Evolutionary conservation across 2,329 filamentous ascomycete species (phyloP), one percentile per base, ranked within the genome.

Genomic region (Aspergillus awamori): DNA sequence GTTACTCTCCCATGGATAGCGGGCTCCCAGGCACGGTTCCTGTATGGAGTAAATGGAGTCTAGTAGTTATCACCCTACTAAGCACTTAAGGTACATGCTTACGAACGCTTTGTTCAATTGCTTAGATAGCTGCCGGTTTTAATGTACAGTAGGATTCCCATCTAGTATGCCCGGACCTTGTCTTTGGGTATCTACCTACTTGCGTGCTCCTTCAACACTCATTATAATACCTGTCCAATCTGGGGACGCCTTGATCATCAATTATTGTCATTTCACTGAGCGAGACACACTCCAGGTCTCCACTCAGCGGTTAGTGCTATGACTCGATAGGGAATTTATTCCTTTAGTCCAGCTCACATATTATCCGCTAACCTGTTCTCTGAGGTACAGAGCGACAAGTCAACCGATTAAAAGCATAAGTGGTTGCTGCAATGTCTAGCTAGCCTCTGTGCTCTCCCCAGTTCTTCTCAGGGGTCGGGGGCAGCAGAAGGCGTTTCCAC

Each of bases 391-490:
- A 24, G 41, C 41, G 41, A 45, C 41, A 6, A 45, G 20, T 22
- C 41, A 45, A 45, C 10, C 5, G 20, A 22, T 24, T 45, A 6
- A 45, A 45, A 45, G 20, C 41, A 45, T 45, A 24, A 13, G 41
- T 22, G 41, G 20, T 45, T 45, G 41, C 41, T 45, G 24, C 45
- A 49, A n/a, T 49, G 45, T 28, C 24, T 49, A 24, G 22, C 24
- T 51, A 30, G 47, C 47, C 30, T 51, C 47, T 30, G 47, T 47
- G 53, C 26, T 24, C 30, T 24, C 36, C 36, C 30, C 51, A 11
- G 26, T 8, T 49, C 58, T 41, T 67, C 64, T 72, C 69, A 73
- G 70, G 70, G 67, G 70, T 67, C 68, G 26, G 33, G 57, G 51
- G 26, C 57, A 59, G 49, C 51, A 54, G 41, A 53, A 58, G 49